These are phyloP conservation scores for Fusarium azukiicola DNA, from an alignment of 2,329 filamentous ascomycete genomes.

Conservation along the genomic window DNA sequence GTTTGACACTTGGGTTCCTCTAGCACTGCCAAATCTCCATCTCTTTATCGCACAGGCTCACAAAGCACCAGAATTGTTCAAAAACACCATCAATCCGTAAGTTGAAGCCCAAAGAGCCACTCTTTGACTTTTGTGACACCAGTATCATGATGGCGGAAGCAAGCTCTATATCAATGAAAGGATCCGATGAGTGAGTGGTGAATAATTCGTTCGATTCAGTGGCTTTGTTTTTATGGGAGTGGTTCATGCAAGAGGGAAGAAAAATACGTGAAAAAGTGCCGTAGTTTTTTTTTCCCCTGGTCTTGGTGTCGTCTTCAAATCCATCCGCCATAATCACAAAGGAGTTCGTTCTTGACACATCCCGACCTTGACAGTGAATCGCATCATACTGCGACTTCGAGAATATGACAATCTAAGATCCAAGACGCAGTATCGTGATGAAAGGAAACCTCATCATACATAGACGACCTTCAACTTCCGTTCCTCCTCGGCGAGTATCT, in stretches of 20 bases:
- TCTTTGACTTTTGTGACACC: too few relatives aligned
- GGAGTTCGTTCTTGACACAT: too few relatives aligned
- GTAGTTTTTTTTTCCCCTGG: background rate
- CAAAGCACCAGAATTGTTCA: too few relatives aligned
- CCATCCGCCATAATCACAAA: background rate
- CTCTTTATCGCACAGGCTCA: too few relatives aligned
- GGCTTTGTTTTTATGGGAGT: background rate
- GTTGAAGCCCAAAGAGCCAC: too few relatives aligned
- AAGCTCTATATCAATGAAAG: too few relatives aligned
- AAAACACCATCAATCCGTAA: too few relatives aligned
- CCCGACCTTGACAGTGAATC: background rate
- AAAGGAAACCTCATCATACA: background rate
- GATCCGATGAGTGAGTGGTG: too few relatives aligned
- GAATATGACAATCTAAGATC: background rate
- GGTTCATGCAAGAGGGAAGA: background rate
- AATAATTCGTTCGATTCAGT: too few relatives aligned
- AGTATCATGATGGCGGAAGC: too few relatives aligned
- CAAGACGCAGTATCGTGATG: background rate
- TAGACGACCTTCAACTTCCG: background rate
- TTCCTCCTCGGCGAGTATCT: conserved; percentile 44
- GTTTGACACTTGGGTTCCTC: too few relatives aligned
- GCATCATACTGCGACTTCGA: background rate
- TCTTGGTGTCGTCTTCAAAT: background rate
- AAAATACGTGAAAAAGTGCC: background rate
- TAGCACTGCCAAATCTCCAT: too few relatives aligned